Base-by-base conservation (phyloP, 2,329 filamentous ascomycete genomes). In the Pseudofabraea citricarpa region DNA sequence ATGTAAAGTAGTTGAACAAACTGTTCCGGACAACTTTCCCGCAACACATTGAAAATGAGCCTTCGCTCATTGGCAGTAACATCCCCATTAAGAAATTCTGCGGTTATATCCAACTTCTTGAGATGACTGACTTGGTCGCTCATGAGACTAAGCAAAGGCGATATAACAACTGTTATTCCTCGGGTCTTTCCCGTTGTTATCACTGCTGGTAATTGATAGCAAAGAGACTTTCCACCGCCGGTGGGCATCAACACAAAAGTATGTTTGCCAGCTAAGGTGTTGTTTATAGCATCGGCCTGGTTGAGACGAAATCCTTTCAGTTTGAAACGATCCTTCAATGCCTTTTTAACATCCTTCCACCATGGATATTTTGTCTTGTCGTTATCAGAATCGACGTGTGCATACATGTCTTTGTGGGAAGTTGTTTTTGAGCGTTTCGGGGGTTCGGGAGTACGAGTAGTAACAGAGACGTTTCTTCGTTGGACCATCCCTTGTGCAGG, bases 181-280 rank as follows among this genome's bases (percentile, higher is more conserved):
- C 72, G 72, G 0, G 91, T 97, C 56, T 77, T 85, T 33, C 93
- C 93, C 36, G 80, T 85, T 37, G 74, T 79, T 23, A 98, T 75
- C 16, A 97, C 78, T 2, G 93, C 88, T 12, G 93, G 94, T 10
- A 98, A 70, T 63, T 98, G 94, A 62, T 98, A 98, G 63, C 93
- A 97, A 2, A 98, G 73, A 1, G 91, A 97, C 62, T 98, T 98
- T 32, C 93, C 93, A 47, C 93, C 93, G 41, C 93, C 93, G 0
- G 93, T 98, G 2, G 94, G 93, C 93, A 98, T 98, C 29, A 98
- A 72, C 13, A 98, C 86, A 61, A 98, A 98, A 0, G 87, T 85
- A 64, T 98, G 91, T 51, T 91, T 83, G 3, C 91, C 93, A 22
- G 71, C 74, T 36, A 98, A 70, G 0, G 93, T 97, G 1, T 90